Evolutionary conservation across 176 grass and related monocot species (phyloP), one percentile per base, ranked within the genome.

Genomic region (Cocos nucifera): DNA sequence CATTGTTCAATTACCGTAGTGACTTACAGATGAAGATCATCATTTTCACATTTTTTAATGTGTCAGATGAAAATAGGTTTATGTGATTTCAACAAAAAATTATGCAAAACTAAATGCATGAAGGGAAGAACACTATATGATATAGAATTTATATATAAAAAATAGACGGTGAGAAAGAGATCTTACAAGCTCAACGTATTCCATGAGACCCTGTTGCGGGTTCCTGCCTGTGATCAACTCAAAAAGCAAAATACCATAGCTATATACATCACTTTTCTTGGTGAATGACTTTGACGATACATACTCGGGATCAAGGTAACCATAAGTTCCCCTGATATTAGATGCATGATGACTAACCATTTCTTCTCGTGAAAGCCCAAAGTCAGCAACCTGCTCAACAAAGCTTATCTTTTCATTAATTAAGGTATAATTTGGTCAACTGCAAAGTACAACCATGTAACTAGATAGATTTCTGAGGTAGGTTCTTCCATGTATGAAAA

Each of bases 241-340:
- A 56, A 98, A 88, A 57, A 98, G 63, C 73, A 98, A 76, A 56
- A 98, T 83, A 4, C 93, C 91, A 21, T 81, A 96, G 76, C 91
- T 90, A 58, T 96, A 96, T 50, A 98, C 93, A 65, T 98, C 93
- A 65, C 87, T 98, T 80, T 98, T 98, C 76, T 98, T 92, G 1
- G 93, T 98, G 61, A 88, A 98, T 19, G 85, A 88, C 17, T 81
- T 76, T 23, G 93, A 88, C 5, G 93, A 92, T 30, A 98, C 69
- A 20, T 92, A 98, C 71, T 96, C 86, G 1, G 91, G 86, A 65
- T 96, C 91, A 65, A 96, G 83, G 73, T 92, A 98, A 60, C 93
- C 93, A 22, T 66, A 89, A 29, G 93, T 98, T 70, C 93, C 93
- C 54, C 67, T 81, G 62, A 98, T 88, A 32, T 82, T 86, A 54